Conservation (phyloP, 306 rosid genomes). For the Dalbergia oliveri region DNA sequence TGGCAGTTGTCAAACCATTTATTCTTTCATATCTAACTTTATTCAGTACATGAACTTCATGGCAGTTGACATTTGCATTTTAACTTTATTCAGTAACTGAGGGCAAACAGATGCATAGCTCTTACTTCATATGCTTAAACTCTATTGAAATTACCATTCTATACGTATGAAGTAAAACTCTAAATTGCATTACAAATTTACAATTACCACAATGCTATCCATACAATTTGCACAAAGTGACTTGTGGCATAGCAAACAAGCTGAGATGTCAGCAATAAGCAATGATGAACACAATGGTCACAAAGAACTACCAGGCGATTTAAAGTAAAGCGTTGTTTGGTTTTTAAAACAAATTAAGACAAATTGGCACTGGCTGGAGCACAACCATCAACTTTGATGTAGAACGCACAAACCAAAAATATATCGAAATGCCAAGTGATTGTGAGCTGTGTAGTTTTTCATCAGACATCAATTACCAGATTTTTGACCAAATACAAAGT, state of each 20-base stretch:
- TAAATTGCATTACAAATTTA: neutral
- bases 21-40: too few species aligned
- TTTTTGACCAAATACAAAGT: neutral
- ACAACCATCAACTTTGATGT: too few species aligned
- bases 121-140: neutral
- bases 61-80: neutral
- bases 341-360: conserved; percentile 11
- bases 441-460: neutral
- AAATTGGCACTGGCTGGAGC: neutral
- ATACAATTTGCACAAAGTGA: neutral
- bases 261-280: neutral
- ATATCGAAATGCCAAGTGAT: neutral
- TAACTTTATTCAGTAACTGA: conserved; percentile 12
- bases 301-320: neutral
- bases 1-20: neutral
- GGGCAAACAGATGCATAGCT: neutral
- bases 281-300: conserved; percentile 14
- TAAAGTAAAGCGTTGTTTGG: neutral
- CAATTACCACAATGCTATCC: neutral
- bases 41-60: conserved; percentile 12
- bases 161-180: neutral
- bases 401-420: neutral
- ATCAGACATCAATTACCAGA: neutral
- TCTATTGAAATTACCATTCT: conserved; percentile 3
- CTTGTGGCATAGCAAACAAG: neutral